These are phyloP conservation scores for Amylostereum areolatum DNA, from an alignment of 1,284 basidiomycete species.

Conservation along the genomic window DNA sequence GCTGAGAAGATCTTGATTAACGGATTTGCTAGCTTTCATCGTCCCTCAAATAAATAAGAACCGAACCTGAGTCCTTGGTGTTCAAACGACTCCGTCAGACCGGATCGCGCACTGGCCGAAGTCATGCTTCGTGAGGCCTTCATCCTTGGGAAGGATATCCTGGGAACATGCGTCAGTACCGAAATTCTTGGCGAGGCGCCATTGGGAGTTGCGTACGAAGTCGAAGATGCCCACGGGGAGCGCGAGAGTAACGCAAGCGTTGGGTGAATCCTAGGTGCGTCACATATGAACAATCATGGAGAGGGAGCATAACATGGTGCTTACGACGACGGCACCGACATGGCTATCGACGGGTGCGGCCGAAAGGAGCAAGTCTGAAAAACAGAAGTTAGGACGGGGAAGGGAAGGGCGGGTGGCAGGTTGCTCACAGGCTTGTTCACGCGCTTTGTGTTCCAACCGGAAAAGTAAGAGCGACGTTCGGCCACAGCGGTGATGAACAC, in stretches of 20 bases:
- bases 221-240: conserved; percentile 72
- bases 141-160: conserved; percentile 60
- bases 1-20: no score
- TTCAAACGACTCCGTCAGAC: conserved; percentile 51
- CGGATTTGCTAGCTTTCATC: no score
- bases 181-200: background rate
- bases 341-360: conserved; percentile 76
- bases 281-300: background rate
- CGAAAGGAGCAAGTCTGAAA: conserved; percentile 61
- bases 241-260: conserved; percentile 70
- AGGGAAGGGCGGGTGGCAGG: no score
- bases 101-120: conserved; percentile 64
- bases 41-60: no score
- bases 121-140: conserved; percentile 50
- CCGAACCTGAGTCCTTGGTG: no score
- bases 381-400: background rate
- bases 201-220: conserved; percentile 37
- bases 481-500: conserved; percentile 17
- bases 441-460: conserved; percentile 32
- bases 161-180: conserved; percentile 16
- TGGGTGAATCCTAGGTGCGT: conserved; percentile 56
- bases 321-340: conserved; percentile 66
- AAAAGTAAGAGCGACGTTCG: background rate
- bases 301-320: conserved; percentile 14
- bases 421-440: conserved; percentile 62